These are phyloP conservation scores for Moelleriella libera DNA, from an alignment of 2,329 filamentous ascomycete genomes.

Conservation along the genomic window DNA sequence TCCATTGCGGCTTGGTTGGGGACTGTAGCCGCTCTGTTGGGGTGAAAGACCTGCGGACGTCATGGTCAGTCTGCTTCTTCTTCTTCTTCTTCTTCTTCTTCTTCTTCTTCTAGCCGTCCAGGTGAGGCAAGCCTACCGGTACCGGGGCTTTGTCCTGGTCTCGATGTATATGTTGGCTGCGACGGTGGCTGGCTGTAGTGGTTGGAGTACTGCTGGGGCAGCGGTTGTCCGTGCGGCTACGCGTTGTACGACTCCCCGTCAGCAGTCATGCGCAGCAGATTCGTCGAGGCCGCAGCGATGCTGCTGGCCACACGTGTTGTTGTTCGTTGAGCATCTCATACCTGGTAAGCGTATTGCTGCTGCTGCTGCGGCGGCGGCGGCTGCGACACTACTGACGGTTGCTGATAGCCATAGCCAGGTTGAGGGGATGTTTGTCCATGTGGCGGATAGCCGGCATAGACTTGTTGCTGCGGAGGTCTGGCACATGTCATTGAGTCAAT, in stretches of 20 bases:
- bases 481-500: background rate
- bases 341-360: conserved; percentile 26
- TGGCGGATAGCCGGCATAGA: conserved; percentile 26
- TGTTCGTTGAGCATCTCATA: conserved; percentile 5
- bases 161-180: conserved; percentile 30
- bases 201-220: conserved; percentile 17
- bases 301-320: background rate
- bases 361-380: conserved; percentile 13
- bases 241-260: background rate
- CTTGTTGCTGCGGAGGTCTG: conserved; percentile 4
- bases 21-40: conserved; percentile 5
- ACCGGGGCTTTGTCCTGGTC: conserved; percentile 28
- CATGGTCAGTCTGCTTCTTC: conserved; percentile 3
- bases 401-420: conserved; percentile 29
- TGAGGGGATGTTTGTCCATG: conserved; percentile 33
- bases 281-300: background rate
- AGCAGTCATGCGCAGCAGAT: background rate
- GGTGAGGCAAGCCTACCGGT: background rate
- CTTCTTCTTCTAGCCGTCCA: background rate
- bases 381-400: conserved; percentile 13
- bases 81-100: background rate
- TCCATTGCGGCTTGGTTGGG: conserved; percentile 7
- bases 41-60: conserved; percentile 6
- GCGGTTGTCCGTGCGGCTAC: conserved; percentile 16
- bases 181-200: conserved; percentile 16